These are phyloP conservation scores for Paramyrothecium roridum DNA, from an alignment of 2,329 filamentous ascomycete species.

Conservation along the genomic window DNA sequence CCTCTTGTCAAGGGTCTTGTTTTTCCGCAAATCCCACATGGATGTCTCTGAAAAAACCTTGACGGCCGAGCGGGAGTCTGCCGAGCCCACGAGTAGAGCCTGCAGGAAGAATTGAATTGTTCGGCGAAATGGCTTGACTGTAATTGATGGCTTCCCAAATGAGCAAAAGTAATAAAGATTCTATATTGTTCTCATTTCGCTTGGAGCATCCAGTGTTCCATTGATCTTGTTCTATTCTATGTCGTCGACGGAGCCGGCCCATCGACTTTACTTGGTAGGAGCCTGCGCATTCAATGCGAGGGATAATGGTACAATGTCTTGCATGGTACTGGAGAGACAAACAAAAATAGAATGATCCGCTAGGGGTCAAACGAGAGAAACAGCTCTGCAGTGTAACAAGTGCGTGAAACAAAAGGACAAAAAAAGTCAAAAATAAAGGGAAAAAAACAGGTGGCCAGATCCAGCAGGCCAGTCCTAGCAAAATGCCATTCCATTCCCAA, in stretches of 20 bases:
- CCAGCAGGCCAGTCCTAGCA: slow-evolving; percentile 3
- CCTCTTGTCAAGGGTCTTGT: too few species aligned
- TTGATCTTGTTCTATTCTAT: slow-evolving; percentile 4
- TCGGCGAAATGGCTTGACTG: too few species aligned
- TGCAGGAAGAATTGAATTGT: not conserved
- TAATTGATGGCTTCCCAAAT: not conserved
- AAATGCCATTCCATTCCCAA: slow-evolving; percentile 9
- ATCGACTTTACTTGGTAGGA: slow-evolving; percentile 8
- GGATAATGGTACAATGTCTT: slow-evolving; percentile 12
- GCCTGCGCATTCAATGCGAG: slow-evolving; percentile 14
- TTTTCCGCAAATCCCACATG: too few species aligned
- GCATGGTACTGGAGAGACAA: not conserved
- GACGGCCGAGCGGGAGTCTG: too few species aligned
- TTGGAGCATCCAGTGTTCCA: slow-evolving; percentile 15
- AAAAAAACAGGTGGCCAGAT: slow-evolving; percentile 3
- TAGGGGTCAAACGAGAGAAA: not conserved
- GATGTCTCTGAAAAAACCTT: too few species aligned
- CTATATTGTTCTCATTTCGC: slow-evolving; percentile 12
- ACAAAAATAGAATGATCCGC: not conserved
- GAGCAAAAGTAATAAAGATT: slow-evolving; percentile 6
- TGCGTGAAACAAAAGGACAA: not conserved
- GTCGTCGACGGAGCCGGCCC: slow-evolving; percentile 8
- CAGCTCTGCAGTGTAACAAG: not conserved
- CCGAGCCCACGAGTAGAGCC: too few species aligned
- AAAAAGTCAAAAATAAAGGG: slow-evolving; percentile 2